Base-by-base conservation (phyloP, 108 stramenopile genomes). In the Cylindrotheca fusiformis region DNA sequence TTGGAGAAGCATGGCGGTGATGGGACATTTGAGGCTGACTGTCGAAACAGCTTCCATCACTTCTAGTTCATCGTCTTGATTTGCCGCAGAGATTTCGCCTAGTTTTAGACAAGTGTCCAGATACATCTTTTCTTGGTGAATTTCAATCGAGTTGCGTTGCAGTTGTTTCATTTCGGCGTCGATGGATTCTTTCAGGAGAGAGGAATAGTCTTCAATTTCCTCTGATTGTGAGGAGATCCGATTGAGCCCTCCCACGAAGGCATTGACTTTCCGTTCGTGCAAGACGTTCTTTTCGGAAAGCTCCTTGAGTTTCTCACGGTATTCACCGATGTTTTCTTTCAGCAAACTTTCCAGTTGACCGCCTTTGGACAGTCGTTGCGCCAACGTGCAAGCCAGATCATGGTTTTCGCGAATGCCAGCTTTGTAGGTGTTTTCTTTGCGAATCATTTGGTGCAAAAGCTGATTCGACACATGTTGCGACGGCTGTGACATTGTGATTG, bases 1-100 rank as follows among this genome's bases (percentile, higher is more conserved):
- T 45, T 71, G 78, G 52, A 87, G 74, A 19, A 85, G 48, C 55
- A 68, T 75, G 8, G 66, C 69, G 0, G 84, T 81, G 29, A 90
- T 67, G 33, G 85, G 89, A 31, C 89, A 90, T 59, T 87, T 87
- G 19, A 81, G 62, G 21, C 8, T 41, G 0, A 0, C 10, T 48
- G 17, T 41, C 19, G 19, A 32, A 8, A n/a, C 32, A 48, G 24
- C 19, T 0, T 29, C 56, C 4, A 76, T 28, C 14, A 70, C 76
- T 19, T 20, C 25, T 27, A 71, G 57, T 2, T 77, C 76, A 23
- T 75, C 74, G n/a, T 71, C 69, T 5, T 71, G 56, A 3, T 71
- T 63, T 5, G 17, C 48, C 0, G 22, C 28, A 32, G 36, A 14
- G 0, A 8, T 22, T 32, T 23, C 55, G 2, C 48, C 28, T 18